phyloP scores from a whole-genome alignment of 805 yeast genomes.

The Lachancea kluyveri region DNA sequence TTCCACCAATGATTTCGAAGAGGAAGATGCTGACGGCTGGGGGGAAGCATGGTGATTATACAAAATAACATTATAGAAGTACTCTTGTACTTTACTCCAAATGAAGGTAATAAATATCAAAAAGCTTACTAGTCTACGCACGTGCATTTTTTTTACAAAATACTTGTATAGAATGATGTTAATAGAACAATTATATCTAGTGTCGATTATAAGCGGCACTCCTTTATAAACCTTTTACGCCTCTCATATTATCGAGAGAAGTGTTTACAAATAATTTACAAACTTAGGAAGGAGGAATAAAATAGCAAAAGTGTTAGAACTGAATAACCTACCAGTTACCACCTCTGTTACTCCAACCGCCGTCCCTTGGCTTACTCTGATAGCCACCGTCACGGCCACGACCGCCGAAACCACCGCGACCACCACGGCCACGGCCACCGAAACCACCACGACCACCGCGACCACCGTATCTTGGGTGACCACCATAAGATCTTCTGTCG shows the following conservation, averaged over 20 bases:
- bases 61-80: too few relatives aligned
- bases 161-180: too few relatives aligned
- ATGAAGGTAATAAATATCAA: too few relatives aligned
- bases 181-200: too few relatives aligned
- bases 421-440: conserved; percentile 29
- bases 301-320: too few relatives aligned
- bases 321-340: conserved; percentile 25
- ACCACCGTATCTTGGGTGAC: conserved; percentile 49
- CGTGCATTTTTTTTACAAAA: too few relatives aligned
- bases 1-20: conserved; percentile 8
- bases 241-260: too few relatives aligned
- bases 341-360: conserved; percentile 37
- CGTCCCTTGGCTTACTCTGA: conserved; percentile 30
- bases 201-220: too few relatives aligned
- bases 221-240: too few relatives aligned
- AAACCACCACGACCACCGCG: conserved; percentile 40
- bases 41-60: conserved; percentile 26
- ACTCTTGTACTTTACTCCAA: too few relatives aligned
- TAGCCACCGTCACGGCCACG: conserved; percentile 36
- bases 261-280: background rate
- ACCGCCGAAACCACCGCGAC: conserved; percentile 37
- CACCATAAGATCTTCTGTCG: conserved; percentile 70
- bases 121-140: too few relatives aligned
- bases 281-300: background rate
- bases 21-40: conserved; percentile 20